Evolutionary conservation across 2,329 filamentous ascomycete genomes (phyloP), one percentile per base, ranked within the genome.

Genomic region (Hymenoscyphus fructigenus): DNA sequence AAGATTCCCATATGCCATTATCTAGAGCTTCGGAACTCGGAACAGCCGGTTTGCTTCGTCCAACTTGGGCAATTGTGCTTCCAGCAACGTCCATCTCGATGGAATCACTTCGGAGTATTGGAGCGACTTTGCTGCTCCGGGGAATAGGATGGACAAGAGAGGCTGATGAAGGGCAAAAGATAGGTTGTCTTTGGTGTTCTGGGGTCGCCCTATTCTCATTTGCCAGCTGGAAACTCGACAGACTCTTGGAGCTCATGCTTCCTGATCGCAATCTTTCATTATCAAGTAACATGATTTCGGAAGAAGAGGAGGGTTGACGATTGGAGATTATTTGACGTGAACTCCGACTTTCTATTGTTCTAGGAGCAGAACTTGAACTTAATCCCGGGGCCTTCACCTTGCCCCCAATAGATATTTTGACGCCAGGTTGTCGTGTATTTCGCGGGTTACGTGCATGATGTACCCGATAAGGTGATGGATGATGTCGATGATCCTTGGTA

Each of bases 231-330:
- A 50, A 9, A 23, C 26, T 50, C 14, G 60, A 57, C 23, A 17
- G 23, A 53, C 50, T 28, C 15, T 17, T 7, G 14, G 60, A 56
- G 12, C 34, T 28, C 29, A 36, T 26, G n/a, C 26, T 47, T 4
- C 26, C 26, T 10, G 47, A 28, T 55, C 23, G 28, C 17, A 38
- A 15, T 26, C 63, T 63, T 41, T 71, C 66, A 47, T 69, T 64
- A 28, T 73, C 74, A 10, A 76, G 64, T 15, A 75, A 65, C 73
- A 75, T 73, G 5, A 73, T 58, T 62, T 75, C 73, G 14, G 72
- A 73, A n/a, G 69, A 70, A 26, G 59, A 26, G 2, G 60, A 63
- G 23, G 57, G 66, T 34, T 56, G 59, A 44, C 55, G 50, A 23
- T 56, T 20, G 23, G 44, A 59, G 15, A 59, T 3, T 20, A 32